These are phyloP conservation scores for Fusarium papillatum DNA, from an alignment of 2,329 filamentous ascomycete species.

Conservation along the genomic window DNA sequence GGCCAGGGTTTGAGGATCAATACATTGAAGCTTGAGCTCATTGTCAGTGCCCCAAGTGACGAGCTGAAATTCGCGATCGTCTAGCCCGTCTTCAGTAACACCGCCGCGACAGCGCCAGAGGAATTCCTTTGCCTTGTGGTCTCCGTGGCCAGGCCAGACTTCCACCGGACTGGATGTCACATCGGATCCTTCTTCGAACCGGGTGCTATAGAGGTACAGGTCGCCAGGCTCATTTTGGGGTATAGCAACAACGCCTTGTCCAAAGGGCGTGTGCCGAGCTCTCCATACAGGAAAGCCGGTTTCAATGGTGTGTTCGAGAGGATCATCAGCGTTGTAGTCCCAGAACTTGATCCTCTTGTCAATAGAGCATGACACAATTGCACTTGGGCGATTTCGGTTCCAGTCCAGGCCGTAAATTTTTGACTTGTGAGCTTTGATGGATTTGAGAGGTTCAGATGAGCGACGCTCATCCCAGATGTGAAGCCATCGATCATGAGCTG, in stretches of 20 bases:
- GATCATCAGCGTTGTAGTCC: slow-evolving; percentile 78
- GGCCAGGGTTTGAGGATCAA: slow-evolving; percentile 74
- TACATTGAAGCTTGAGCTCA: slow-evolving; percentile 82
- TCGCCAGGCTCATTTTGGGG: slow-evolving; percentile 90
- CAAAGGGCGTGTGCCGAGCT: slow-evolving; percentile 92
- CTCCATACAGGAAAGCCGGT: slow-evolving; percentile 93
- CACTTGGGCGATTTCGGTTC: slow-evolving; percentile 82
- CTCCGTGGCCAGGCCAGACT: slow-evolving; percentile 72
- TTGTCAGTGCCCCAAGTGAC: slow-evolving; percentile 95
- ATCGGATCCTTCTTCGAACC: slow-evolving; percentile 61
- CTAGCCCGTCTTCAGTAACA: slow-evolving; percentile 75
- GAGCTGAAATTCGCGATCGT: slow-evolving; percentile 91
- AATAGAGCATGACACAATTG: slow-evolving; percentile 88
- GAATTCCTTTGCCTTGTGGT: slow-evolving; percentile 88
- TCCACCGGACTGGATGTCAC: slow-evolving; percentile 63
- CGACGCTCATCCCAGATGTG: slow-evolving; percentile 93
- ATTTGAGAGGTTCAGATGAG: slow-evolving; percentile 82
- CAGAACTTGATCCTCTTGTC: slow-evolving; percentile 96
- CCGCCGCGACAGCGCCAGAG: slow-evolving; percentile 86
- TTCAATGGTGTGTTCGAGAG: slow-evolving; percentile 81
- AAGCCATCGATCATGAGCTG: slow-evolving; percentile 89
- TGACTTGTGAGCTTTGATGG: slow-evolving; percentile 89
- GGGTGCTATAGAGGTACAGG: slow-evolving; percentile 85
- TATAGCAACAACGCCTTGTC: slow-evolving; percentile 89
- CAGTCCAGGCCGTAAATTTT: slow-evolving; percentile 98